A percentile compares a stretch with the other conserved stretches of the same genome.
Evolutionary conservation across 1,139 yeast genomes (phyloP).

Genomic region (Suhomyces wounanorum): DNA sequence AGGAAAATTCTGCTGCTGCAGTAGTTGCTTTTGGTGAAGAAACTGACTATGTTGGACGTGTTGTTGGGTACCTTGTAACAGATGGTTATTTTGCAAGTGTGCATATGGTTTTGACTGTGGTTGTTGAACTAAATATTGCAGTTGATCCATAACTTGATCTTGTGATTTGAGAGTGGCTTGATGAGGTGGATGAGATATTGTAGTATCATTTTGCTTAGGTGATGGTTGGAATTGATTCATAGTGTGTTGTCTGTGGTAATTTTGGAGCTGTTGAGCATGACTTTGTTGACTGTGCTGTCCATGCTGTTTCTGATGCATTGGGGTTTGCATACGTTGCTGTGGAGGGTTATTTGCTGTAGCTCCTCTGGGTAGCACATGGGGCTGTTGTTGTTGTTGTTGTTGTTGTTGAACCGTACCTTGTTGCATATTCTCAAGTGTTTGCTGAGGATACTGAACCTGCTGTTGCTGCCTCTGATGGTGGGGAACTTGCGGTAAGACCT

Average conservation of each 20-base stretch:
- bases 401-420: background rate
- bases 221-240: constrained; percentile 12
- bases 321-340: background rate
- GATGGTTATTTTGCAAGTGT: constrained; percentile 12
- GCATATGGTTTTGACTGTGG: constrained; percentile 14
- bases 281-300: background rate
- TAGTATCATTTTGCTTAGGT: constrained; percentile 10
- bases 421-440: background rate
- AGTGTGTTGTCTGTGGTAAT: constrained; percentile 16
- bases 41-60: background rate
- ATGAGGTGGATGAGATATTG: constrained; percentile 12
- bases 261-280: constrained; percentile 6
- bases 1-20: background rate
- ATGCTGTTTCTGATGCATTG: background rate
- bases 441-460: background rate
- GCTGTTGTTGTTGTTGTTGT: background rate
- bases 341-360: background rate
- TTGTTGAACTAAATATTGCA: constrained; percentile 14
- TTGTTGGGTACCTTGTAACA: background rate
- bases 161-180: constrained; percentile 12
- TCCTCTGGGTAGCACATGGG: background rate
- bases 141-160: constrained; percentile 18
- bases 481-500: background rate
- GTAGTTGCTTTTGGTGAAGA: background rate
- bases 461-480: background rate